A percentile compares a stretch with the other conserved stretches of the same genome.
Evolutionary conservation across 371 early-diverging fungal species (phyloP).

Genomic region (Mucor sp.): DNA sequence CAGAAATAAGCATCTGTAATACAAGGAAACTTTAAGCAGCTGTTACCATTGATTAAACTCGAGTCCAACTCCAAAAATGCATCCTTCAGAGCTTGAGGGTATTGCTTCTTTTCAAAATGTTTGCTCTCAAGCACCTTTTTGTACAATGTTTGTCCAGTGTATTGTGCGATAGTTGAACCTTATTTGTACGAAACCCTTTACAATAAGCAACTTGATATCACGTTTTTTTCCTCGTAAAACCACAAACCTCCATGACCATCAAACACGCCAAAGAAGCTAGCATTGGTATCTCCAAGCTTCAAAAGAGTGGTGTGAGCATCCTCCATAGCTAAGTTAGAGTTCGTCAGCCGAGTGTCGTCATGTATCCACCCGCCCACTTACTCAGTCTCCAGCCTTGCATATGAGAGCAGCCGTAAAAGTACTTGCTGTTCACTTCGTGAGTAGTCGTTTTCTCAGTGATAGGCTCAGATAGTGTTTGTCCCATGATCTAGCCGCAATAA

Average conservation of each 20-base stretch:
- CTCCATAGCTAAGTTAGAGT: constrained; percentile 79
- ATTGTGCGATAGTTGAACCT: constrained; percentile 79
- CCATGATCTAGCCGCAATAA: constrained; percentile 60
- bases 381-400: constrained; percentile 99
- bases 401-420: constrained; percentile 84
- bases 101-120: constrained; percentile 67
- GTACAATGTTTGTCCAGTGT: constrained; percentile 77
- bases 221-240: neutral
- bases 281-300: constrained; percentile 53
- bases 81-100: constrained; percentile 69
- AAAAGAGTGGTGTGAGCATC: constrained; percentile 92
- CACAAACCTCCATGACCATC: constrained; percentile 92
- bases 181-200: neutral
- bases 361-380: constrained; percentile 40
- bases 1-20: neutral
- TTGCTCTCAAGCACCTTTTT: constrained; percentile 63
- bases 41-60: constrained; percentile 68
- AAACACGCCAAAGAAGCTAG: constrained; percentile 91
- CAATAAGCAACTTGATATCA: neutral
- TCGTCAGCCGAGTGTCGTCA: neutral
- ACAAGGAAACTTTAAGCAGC: neutral
- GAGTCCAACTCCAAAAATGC: constrained; percentile 82
- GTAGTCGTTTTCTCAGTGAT: constrained; percentile 86
- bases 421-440: constrained; percentile 68
- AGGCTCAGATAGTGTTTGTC: constrained; percentile 96